These are phyloP conservation scores for Fusarium transvaalense DNA, from an alignment of 2,329 filamentous ascomycete species.

Conservation along the genomic window DNA sequence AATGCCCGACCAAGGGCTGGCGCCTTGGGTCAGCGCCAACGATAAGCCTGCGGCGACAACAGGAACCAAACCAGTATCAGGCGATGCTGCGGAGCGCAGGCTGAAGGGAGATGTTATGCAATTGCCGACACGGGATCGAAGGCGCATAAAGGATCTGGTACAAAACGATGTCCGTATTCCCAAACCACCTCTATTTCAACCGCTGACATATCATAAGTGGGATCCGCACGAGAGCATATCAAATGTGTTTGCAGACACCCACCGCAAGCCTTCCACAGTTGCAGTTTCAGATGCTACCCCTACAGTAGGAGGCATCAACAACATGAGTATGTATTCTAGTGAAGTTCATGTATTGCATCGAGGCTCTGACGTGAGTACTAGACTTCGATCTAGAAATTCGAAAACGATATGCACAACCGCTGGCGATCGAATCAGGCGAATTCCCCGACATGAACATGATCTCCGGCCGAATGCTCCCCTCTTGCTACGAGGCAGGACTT, in stretches of 20 bases:
- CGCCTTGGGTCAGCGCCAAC: conserved; percentile 78
- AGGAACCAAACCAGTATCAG: conserved; percentile 71
- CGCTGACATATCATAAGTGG: conserved; percentile 56
- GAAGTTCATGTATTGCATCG: background rate
- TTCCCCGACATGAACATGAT: conserved; percentile 75
- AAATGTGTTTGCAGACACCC: conserved; percentile 65
- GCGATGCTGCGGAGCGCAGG: conserved; percentile 74
- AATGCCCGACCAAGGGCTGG: conserved; percentile 75
- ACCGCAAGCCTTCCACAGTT: conserved; percentile 59
- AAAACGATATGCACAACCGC: conserved; percentile 72
- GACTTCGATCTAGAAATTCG: conserved; percentile 76
- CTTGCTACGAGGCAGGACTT: conserved; percentile 75
- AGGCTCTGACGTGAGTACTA: conserved; percentile 51
- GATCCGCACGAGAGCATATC: conserved; percentile 68
- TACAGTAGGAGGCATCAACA: conserved; percentile 81
- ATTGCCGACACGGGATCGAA: conserved; percentile 73
- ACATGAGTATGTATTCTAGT: conserved; percentile 73
- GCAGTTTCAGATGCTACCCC: conserved; percentile 72
- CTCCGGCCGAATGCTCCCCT: conserved; percentile 74
- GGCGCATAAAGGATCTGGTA: conserved; percentile 74
- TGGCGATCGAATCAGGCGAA: conserved; percentile 76
- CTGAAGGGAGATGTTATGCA: conserved; percentile 79
- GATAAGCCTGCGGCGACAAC: conserved; percentile 71
- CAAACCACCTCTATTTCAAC: background rate
- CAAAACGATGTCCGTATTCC: conserved; percentile 69